A percentile compares a stretch with the other conserved stretches of the same genome.
Conservation (phyloP, 2,329 filamentous ascomycete species). For the Calonectria henricotiae region DNA sequence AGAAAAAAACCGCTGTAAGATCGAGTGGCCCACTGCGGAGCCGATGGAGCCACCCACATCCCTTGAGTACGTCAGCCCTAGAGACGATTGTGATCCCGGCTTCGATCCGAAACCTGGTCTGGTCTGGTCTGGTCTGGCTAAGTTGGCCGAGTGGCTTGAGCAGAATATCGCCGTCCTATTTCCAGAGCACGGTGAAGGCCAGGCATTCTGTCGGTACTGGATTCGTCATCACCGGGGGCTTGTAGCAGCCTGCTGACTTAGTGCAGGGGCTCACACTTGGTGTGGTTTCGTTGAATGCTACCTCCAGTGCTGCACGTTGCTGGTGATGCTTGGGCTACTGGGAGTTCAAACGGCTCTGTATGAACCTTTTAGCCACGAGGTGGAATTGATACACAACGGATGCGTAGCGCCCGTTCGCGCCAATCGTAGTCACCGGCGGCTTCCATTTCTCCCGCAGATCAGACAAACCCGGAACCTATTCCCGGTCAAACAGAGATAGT, state of each 20-base stretch:
- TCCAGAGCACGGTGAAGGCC: neutral
- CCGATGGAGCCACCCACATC: conserved; percentile 13
- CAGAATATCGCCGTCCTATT: neutral
- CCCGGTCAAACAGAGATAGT: neutral
- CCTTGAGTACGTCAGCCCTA: conserved; percentile 18
- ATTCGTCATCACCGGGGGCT: conserved; percentile 21
- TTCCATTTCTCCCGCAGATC: neutral
- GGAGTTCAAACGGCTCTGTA: conserved; percentile 5
- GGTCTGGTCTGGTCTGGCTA: neutral
- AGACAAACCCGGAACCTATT: conserved; percentile 10
- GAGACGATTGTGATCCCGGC: conserved; percentile 6
- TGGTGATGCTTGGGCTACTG: neutral
- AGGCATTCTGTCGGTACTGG: conserved; percentile 1
- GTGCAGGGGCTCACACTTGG: neutral
- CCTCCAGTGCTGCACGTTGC: neutral
- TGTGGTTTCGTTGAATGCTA: conserved; percentile 1
- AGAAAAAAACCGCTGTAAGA: neutral
- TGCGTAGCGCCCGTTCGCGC: neutral
- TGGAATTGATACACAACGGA: neutral
- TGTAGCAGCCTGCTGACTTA: conserved; percentile 4
- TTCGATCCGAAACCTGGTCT: neutral
- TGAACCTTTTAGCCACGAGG: neutral
- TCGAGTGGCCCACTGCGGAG: conserved; percentile 20
- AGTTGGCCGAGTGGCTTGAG: neutral
- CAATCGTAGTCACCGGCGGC: neutral